phyloP scores from a whole-genome alignment of 75 land plant species.

The Adiantum capillusveneris region DNA sequence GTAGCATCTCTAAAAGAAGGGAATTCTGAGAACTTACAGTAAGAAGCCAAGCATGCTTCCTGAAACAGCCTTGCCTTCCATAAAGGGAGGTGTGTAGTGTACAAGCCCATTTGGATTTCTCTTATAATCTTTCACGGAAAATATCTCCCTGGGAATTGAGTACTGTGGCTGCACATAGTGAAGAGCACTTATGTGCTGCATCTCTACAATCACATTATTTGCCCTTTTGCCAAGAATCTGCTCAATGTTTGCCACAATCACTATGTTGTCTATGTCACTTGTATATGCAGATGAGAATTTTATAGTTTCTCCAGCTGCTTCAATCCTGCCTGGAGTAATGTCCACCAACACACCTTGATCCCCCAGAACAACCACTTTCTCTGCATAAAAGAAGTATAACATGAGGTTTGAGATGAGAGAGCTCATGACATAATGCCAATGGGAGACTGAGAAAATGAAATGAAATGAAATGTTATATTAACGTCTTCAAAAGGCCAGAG shows the following conservation, averaged over 20 bases:
- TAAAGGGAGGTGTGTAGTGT: constrained; percentile 35
- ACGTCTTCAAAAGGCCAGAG: too few species aligned
- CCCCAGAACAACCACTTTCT: constrained; percentile 35
- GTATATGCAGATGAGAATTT: constrained; percentile 10
- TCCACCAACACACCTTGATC: constrained; percentile 11
- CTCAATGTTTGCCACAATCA: constrained; percentile 40
- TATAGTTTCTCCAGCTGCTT: constrained; percentile 12
- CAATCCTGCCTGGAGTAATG: not conserved
- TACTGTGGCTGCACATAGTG: constrained; percentile 36
- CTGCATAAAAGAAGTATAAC: constrained; percentile 10
- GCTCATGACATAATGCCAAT: too few species aligned
- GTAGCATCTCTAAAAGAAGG: too few species aligned
- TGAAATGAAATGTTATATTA: too few species aligned
- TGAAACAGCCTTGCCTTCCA: constrained; percentile 36
- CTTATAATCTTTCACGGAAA: constrained; percentile 14
- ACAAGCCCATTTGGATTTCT: constrained; percentile 26
- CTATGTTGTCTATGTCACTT: constrained; percentile 33
- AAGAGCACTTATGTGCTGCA: constrained; percentile 33
- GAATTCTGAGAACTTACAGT: constrained; percentile 22
- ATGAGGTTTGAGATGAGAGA: too few species aligned
- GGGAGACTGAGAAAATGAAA: too few species aligned
- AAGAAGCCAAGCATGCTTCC: constrained; percentile 26
- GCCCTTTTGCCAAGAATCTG: constrained; percentile 23
- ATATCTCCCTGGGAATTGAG: constrained; percentile 4
- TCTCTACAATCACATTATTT: constrained; percentile 27